phyloP scores from a whole-genome alignment of 257 asterid genomes.

The Salvia splendens region DNA sequence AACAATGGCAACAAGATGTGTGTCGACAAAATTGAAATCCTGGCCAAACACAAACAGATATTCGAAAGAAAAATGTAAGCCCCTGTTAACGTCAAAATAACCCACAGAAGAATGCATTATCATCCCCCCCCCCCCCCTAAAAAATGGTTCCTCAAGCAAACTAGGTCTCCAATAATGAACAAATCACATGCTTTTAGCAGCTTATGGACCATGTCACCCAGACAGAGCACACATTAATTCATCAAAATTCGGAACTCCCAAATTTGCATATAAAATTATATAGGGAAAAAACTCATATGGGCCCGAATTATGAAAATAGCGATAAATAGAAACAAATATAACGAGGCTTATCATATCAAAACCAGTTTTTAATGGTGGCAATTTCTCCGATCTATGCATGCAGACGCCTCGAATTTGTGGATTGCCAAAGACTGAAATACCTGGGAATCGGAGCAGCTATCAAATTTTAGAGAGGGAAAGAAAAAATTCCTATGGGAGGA shows the following conservation, averaged over 20 bases:
- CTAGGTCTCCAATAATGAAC: conserved; percentile 23
- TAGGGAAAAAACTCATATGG: background rate
- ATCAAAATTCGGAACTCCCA: conserved; percentile 21
- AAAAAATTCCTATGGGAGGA: conserved; percentile 9
- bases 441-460: conserved; percentile 32
- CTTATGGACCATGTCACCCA: conserved; percentile 20
- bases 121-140: background rate
- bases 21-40: conserved; percentile 6
- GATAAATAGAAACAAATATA: background rate
- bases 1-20: conserved; percentile 21
- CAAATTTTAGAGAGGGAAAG: conserved; percentile 25
- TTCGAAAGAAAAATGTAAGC: conserved; percentile 1
- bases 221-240: conserved; percentile 9
- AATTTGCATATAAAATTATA: conserved; percentile 18
- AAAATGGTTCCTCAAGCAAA: background rate
- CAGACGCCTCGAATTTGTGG: conserved; percentile 15
- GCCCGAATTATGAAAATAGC: background rate
- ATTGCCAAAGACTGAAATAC: conserved; percentile 27
- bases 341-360: background rate
- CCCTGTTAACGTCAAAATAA: conserved; percentile 11
- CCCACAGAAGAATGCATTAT: conserved; percentile 2
- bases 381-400: conserved; percentile 17
- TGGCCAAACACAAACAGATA: background rate
- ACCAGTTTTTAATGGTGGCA: conserved; percentile 2
- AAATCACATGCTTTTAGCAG: conserved; percentile 26